Percentiles rank a stretch among this genome's conserved stretches.
Conservation (phyloP, 345 rosid genomes). For the Turritis glabra region DNA sequence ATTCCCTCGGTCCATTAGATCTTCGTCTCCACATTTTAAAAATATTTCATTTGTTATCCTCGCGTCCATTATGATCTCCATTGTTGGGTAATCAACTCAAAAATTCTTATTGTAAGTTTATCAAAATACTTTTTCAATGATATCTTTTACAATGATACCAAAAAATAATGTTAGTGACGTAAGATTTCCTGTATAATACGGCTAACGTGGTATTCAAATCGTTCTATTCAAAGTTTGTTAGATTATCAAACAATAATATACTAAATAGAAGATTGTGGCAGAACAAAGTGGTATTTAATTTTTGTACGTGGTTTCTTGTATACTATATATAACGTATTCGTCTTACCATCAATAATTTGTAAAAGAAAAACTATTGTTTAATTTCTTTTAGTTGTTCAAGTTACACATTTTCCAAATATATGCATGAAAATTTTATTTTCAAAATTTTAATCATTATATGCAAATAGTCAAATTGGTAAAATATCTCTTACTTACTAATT, state of each 20-base stretch:
- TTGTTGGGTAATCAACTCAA: background rate
- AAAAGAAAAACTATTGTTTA: background rate
- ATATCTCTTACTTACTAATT: background rate
- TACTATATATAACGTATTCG: background rate
- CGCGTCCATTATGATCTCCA: background rate
- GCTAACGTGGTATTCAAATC: background rate
- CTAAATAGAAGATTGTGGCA: background rate
- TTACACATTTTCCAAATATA: background rate
- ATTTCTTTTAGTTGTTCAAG: background rate
- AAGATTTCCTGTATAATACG: background rate
- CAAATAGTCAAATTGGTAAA: background rate
- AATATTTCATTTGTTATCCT: background rate
- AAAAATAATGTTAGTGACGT: background rate
- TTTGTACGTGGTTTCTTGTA: background rate
- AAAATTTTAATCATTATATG: background rate
- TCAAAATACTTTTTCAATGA: background rate
- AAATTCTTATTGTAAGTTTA: background rate
- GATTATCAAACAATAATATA: background rate
- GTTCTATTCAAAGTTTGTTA: background rate
- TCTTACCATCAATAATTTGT: background rate
- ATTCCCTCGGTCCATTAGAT: constrained; percentile 29
- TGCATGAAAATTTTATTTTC: background rate
- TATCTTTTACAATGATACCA: background rate
- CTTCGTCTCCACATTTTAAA: background rate
- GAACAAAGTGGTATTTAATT: background rate